Conservation (phyloP, 2,329 filamentous ascomycete genomes). For the Dothistroma pini region DNA sequence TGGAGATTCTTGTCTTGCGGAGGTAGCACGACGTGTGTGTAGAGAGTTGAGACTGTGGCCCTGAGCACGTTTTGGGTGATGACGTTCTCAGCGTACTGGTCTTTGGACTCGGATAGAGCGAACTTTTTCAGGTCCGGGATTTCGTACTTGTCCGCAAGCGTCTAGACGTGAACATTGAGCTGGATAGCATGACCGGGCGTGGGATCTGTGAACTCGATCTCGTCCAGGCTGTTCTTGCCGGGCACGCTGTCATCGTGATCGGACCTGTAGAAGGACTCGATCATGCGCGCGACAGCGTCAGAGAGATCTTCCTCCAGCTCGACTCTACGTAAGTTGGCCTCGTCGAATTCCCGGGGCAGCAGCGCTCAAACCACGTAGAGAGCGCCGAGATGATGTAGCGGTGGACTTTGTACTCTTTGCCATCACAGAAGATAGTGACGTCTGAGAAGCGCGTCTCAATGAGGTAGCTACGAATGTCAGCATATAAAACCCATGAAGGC, state of each 20-base stretch:
- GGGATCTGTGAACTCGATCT: background rate
- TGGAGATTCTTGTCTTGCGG: no score
- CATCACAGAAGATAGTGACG: constrained; percentile 7
- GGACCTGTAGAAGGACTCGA: constrained; percentile 16
- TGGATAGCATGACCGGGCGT: no score
- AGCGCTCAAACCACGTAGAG: constrained; percentile 9
- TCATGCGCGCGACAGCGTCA: constrained; percentile 9
- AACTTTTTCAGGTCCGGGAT: no score
- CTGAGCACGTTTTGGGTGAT: no score
- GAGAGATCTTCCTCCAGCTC: constrained; percentile 12
- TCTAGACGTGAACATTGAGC: no score
- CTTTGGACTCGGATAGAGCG: no score
- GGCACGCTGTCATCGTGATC: constrained; percentile 5
- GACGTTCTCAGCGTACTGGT: no score
- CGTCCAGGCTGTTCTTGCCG: background rate
- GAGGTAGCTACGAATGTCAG: background rate
- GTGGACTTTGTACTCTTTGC: constrained; percentile 6
- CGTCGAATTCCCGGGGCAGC: constrained; percentile 1
- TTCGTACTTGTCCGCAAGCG: no score
- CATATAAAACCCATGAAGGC: background rate
- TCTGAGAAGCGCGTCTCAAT: background rate
- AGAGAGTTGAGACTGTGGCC: no score
- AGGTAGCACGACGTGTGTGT: no score
- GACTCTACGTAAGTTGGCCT: background rate
- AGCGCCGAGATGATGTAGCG: constrained; percentile 7